These are phyloP conservation scores for Yamadazyma triangularis DNA, from an alignment of 1,139 yeast genomes.

Conservation along the genomic window DNA sequence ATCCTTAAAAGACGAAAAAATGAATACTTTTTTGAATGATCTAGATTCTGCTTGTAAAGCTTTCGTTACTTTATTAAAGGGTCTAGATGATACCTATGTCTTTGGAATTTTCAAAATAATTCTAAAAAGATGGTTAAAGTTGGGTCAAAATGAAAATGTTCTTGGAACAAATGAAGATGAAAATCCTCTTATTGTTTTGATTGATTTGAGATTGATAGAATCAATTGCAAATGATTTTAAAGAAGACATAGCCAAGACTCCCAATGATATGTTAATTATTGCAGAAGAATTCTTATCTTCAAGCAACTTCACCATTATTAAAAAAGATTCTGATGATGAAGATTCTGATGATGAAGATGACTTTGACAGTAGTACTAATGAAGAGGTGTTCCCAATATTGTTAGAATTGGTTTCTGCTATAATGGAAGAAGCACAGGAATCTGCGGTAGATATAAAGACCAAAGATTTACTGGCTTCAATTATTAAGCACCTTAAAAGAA, in stretches of 20 bases:
- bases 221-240: slow-evolving; percentile 56
- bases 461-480: slow-evolving; percentile 23
- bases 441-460: slow-evolving; percentile 21
- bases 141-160: slow-evolving; percentile 15
- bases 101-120: slow-evolving; percentile 47
- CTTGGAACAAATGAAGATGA: slow-evolving; percentile 15
- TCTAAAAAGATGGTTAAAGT: slow-evolving; percentile 57
- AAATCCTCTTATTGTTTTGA: slow-evolving; percentile 53
- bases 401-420: slow-evolving; percentile 55
- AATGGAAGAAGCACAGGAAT: slow-evolving; percentile 35
- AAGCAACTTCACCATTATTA: no score
- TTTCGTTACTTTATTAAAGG: slow-evolving; percentile 44
- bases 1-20: slow-evolving; percentile 17
- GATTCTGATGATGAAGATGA: slow-evolving; percentile 45
- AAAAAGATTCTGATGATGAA: slow-evolving; percentile 31
- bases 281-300: slow-evolving; percentile 42
- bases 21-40: slow-evolving; percentile 31
- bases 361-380: slow-evolving; percentile 13
- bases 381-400: slow-evolving; percentile 29
- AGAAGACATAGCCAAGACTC: slow-evolving; percentile 57
- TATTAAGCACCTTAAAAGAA: slow-evolving; percentile 15
- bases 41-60: slow-evolving; percentile 51
- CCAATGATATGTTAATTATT: slow-evolving; percentile 54
- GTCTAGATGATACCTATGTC: slow-evolving; percentile 43
- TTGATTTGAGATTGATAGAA: slow-evolving; percentile 65